Evolutionary conservation across 495 filamentous ascomycete genomes (phyloP).

Genomic region (Aspergillus saccharolyticus): DNA sequence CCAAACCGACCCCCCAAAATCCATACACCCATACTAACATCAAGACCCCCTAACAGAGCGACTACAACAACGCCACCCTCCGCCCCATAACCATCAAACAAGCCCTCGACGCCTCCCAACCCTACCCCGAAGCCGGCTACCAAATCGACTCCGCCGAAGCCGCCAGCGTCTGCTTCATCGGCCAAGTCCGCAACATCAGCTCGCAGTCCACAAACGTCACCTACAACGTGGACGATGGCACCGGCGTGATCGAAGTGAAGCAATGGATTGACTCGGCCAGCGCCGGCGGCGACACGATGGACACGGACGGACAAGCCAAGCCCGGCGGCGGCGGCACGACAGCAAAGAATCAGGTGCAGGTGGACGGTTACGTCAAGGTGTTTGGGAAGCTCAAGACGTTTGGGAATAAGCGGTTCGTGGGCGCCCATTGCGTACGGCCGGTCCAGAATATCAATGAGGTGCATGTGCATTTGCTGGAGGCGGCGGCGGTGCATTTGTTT

Average conservation of each 20-base stretch:
- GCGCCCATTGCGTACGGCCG: constrained; percentile 72
- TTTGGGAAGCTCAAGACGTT: constrained; percentile 74
- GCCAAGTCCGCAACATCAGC: constrained; percentile 81
- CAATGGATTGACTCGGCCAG: constrained; percentile 71
- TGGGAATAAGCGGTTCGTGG: constrained; percentile 72
- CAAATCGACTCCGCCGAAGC: constrained; percentile 71
- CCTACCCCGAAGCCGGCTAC: constrained; percentile 68
- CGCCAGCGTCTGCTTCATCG: constrained; percentile 67
- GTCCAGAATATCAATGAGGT: constrained; percentile 86
- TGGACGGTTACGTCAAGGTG: constrained; percentile 76
- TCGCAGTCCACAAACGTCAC: constrained; percentile 85
- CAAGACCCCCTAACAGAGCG: constrained; percentile 13
- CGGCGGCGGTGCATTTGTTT: constrained; percentile 78
- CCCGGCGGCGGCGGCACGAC: background rate
- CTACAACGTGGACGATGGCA: constrained; percentile 93
- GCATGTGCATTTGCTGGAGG: constrained; percentile 82
- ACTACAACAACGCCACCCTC: constrained; percentile 63
- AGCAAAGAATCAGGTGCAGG: constrained; percentile 46
- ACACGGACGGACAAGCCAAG: constrained; percentile 34
- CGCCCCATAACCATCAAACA: constrained; percentile 95
- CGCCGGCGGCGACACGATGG: constrained; percentile 39
- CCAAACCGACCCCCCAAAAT: background rate
- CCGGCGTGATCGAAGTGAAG: constrained; percentile 87
- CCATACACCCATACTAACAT: background rate
- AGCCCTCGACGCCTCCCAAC: constrained; percentile 70